Base-by-base conservation (phyloP, 306 rosid genomes). In the Cucumis cinereus region DNA sequence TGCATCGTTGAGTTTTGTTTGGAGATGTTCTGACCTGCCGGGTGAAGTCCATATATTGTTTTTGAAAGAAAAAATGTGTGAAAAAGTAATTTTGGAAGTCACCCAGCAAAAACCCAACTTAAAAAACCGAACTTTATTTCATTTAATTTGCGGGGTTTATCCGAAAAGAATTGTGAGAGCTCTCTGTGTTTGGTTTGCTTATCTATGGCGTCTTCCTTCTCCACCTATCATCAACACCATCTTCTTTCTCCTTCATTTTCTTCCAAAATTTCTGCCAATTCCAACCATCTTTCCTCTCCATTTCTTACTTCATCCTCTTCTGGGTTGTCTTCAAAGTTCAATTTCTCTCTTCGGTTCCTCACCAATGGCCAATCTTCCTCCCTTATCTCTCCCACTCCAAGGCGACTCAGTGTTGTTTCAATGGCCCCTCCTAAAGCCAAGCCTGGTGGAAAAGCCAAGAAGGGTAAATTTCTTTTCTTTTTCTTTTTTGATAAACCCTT, bases 361-460 rank as follows among this genome's bases (percentile, higher is more conserved):
- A 16, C 5, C 24, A 57, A 12, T 76, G 77, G 40, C 70, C 82
- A 10, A 41, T 81, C 81, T 40, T 80, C 75, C 14, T 60, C 68
- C 1, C 63, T 77, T 22, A 41, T 14, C 30, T 33, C 79, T 69
- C 84, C 84, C 24, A 12, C 64, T 35, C 82, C 80, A 19, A 53
- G 92, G 79, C 89, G 91, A 49, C 87, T 92, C 85, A 26, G 71
- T 64, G 85, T 94, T 68, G 82, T 77, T 36, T 87, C 99, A 6
- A 94, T 94, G 99, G 99, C 99, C 76, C 99, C 99, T 0, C 99
- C 99, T 1, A 93, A 93, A 71, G 91, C 98, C 45, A 85, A 94
- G 73, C 90, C 99, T 19, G 93, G 90, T 3, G 98, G 98, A 1
- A 94, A 94, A 77, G 74, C 90, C 77, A 94, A 92, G 83, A 94